These are phyloP conservation scores for Suillus occidentalis DNA, from an alignment of 768 basidiomycete species.

Conservation along the genomic window DNA sequence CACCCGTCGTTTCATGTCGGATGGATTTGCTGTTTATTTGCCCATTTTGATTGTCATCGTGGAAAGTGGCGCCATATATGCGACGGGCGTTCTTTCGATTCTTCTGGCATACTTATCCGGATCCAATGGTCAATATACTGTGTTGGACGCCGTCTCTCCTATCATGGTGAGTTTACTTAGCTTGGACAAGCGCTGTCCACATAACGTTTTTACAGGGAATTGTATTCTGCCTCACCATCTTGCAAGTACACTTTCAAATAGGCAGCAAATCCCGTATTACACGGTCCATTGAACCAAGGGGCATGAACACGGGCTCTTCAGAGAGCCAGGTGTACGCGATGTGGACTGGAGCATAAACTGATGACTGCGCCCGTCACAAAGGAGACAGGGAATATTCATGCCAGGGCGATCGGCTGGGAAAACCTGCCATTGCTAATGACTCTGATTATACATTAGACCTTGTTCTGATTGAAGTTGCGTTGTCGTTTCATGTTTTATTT, in stretches of 20 bases:
- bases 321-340: not conserved
- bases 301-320: not conserved
- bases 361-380: not conserved
- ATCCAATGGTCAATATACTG: slow-evolving; percentile 6
- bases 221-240: slow-evolving; percentile 8
- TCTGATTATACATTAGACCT: not conserved
- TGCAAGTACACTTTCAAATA: slow-evolving; percentile 11
- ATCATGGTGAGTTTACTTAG: not conserved
- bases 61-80: slow-evolving; percentile 10
- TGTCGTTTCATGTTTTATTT: not conserved
- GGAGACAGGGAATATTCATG: not conserved
- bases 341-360: not conserved
- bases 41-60: slow-evolving; percentile 9
- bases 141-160: not conserved
- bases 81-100: slow-evolving; percentile 2
- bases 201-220: slow-evolving; percentile 1
- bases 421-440: not conserved
- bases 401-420: not conserved
- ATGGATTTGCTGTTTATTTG: not conserved
- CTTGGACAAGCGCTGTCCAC: not conserved
- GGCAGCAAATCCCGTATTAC: not conserved
- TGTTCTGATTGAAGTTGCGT: not conserved
- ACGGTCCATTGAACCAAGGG: not conserved
- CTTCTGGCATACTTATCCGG: slow-evolving; percentile 1
- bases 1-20: not conserved